phyloP scores from a whole-genome alignment of 192 early-diverging fungal genomes.

The Pilobolus umbonatus region DNA sequence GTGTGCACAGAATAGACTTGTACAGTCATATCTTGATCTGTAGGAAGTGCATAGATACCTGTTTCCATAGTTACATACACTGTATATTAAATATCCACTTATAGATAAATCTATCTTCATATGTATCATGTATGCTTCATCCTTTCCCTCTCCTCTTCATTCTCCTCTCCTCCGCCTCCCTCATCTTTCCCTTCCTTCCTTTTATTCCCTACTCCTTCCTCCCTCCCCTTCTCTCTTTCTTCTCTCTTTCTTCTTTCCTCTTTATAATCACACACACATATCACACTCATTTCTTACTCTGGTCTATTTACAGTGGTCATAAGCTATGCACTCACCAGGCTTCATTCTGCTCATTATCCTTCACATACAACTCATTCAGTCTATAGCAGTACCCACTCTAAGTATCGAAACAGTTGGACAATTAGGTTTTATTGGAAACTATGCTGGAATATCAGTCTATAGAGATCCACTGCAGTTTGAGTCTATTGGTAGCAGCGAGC shows the following conservation, averaged over 20 bases:
- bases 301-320: neutral
- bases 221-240: neutral
- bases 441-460: slow-evolving; percentile 24
- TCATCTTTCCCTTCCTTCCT: slow-evolving; percentile 4
- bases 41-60: no score
- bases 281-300: neutral
- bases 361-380: neutral
- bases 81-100: no score
- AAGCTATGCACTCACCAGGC: slow-evolving; percentile 1
- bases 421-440: slow-evolving; percentile 27
- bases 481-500: neutral
- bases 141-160: neutral
- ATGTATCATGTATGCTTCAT: no score
- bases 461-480: slow-evolving; percentile 12
- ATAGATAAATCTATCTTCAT: no score
- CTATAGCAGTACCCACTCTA: neutral
- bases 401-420: slow-evolving; percentile 11
- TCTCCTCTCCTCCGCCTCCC: slow-evolving; percentile 7
- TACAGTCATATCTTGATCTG: no score
- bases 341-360: neutral
- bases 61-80: no score
- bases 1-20: no score
- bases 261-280: neutral
- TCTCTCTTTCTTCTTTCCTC: slow-evolving; percentile 1
- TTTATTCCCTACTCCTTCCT: slow-evolving; percentile 2